Base-by-base conservation (phyloP, 129 eudicot species). In the Kitagawia praeruptora region DNA sequence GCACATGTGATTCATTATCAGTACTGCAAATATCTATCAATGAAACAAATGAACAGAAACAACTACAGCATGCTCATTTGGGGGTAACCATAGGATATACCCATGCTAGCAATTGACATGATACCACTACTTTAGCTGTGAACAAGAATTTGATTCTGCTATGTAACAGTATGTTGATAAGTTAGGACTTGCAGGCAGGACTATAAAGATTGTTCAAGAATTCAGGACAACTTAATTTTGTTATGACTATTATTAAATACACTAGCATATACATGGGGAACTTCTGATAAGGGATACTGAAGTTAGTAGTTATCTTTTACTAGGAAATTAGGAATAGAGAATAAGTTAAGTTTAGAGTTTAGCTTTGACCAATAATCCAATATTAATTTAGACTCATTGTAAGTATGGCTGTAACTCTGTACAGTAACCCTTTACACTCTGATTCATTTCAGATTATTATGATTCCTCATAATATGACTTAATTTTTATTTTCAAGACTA, bases 1-100 rank as follows among this genome's bases (percentile, higher is more conserved):
- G 87, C 70, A 75, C 45, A 82, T 37, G 23, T 19, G 31, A 75
- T n/a, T 76, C 39, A 40, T 46, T 80, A 79, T 73, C 8, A 12
- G 73, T 49, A 44, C 9, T 14, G 73, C 72, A 54, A 31, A 80
- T 6, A 53, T 45, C 49, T 46, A 74, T 8, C 38, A 58, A 4
- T 42, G 16, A 41, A 16, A 56, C 38, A 11, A 42, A 8, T 28
- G n/a, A 42, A 12, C 45, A 42, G 39, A 18, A 15, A 67, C 7
- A 9, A 28, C 51, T 38, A 56, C 15, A 37, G 37, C 23, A 0
- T 42, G 70, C 72, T 64, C 42, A 61, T 7, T 38, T 71, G 13
- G 13, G 75, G 49, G 34, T 21, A 19, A 39, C 5, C 14, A 78
- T 51, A 78, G 53, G 14, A 23, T 10, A 49, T 49, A 39, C 18